Percentiles rank a stretch among this genome's conserved stretches.
phyloP scores from a whole-genome alignment of 2,329 filamentous ascomycete genomes.

The Macrophomina tecta region DNA sequence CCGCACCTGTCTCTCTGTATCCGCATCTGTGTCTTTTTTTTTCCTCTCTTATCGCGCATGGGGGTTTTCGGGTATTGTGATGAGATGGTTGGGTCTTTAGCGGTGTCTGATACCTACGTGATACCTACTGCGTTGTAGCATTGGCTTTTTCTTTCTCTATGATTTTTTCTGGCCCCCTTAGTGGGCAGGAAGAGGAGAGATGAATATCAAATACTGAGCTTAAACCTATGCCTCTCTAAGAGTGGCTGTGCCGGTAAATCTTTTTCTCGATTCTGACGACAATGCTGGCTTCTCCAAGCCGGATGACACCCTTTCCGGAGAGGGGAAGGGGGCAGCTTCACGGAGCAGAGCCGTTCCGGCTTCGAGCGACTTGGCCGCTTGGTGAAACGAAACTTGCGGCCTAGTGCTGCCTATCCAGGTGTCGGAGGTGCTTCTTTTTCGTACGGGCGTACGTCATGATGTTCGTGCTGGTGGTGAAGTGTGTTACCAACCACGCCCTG shows the following conservation, averaged over 20 bases:
- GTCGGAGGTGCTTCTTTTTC: neutral
- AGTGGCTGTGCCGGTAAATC: neutral
- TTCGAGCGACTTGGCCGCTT: neutral
- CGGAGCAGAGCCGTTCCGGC: neutral
- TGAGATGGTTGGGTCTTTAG: neutral
- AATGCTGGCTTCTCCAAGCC: too few relatives aligned
- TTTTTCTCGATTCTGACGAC: too few relatives aligned
- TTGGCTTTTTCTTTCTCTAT: neutral
- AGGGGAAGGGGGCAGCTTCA: neutral
- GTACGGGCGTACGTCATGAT: conserved; percentile 1
- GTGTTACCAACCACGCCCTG: neutral
- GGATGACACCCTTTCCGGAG: neutral
- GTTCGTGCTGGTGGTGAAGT: neutral
- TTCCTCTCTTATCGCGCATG: neutral
- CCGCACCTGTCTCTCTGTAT: neutral
- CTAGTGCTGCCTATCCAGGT: conserved; percentile 1
- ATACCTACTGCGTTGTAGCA: conserved; percentile 22
- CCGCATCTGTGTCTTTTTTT: neutral
- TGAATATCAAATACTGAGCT: neutral
- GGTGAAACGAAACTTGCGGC: conserved; percentile 25
- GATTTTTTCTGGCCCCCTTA: too few relatives aligned
- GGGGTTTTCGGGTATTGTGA: neutral
- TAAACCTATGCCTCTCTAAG: too few relatives aligned
- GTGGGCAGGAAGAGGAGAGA: neutral
- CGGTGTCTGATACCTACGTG: conserved; percentile 18